Evolutionary conservation across 208 protist genomes (phyloP).

Genomic region (Trypanosoma theileri): DNA sequence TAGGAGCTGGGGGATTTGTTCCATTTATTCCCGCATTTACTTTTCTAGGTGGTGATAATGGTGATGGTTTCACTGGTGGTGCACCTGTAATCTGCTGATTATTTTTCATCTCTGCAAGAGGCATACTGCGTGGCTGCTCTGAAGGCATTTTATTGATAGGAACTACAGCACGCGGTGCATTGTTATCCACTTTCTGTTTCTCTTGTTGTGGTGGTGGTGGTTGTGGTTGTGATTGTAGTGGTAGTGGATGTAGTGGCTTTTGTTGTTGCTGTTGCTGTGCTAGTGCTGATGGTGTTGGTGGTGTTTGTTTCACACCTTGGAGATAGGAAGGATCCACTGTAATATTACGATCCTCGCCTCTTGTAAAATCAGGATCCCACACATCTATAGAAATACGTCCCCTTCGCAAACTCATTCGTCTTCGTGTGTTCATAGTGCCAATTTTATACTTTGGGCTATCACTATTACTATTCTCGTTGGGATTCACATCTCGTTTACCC

Average conservation of each 20-base stretch:
- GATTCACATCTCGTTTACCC: no score
- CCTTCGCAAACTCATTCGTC: neutral
- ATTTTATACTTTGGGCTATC: no score
- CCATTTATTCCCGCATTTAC: no score
- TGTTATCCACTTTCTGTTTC: neutral
- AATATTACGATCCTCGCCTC: neutral
- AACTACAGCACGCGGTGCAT: neutral
- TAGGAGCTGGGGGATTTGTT: no score
- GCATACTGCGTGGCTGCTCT: neutral
- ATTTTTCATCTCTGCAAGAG: no score
- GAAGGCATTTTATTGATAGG: neutral
- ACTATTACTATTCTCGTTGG: no score
- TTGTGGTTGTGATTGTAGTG: neutral
- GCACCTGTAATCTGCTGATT: no score
- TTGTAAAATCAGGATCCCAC: neutral
- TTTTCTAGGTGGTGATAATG: no score
- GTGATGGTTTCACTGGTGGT: no score
- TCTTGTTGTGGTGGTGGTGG: neutral
- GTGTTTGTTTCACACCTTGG: neutral
- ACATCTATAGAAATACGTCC: neutral
- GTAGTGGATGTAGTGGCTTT: neutral
- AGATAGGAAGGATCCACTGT: neutral
- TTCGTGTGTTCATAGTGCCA: neutral
- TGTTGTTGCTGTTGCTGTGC: constrained; percentile 1
- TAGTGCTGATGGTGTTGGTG: neutral